Conservation (phyloP, 1,284 basidiomycete genomes). For the Phaffia rhodozyma region DNA sequence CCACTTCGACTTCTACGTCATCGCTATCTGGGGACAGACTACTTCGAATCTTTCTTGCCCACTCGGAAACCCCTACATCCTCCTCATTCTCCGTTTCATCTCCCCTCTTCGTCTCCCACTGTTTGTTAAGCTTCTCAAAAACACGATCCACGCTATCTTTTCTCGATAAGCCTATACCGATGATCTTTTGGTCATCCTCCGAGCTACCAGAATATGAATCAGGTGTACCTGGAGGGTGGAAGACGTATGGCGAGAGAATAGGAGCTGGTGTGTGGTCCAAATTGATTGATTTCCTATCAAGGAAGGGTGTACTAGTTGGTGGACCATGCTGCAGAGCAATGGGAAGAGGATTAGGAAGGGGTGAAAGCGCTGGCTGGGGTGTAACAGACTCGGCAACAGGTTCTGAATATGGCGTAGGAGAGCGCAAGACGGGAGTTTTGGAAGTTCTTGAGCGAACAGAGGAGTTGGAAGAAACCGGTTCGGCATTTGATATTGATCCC, state of each 20-base stretch:
- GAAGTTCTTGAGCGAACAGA: background rate
- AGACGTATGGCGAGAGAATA: slow-evolving; percentile 12
- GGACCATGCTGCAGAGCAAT: background rate
- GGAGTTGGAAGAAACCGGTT: too few species aligned
- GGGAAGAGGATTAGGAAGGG: background rate
- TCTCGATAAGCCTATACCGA: background rate
- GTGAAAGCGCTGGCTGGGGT: background rate
- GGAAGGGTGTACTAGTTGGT: background rate
- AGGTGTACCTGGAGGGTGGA: slow-evolving; percentile 7
- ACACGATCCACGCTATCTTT: background rate
- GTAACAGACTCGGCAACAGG: background rate
- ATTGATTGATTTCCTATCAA: too few species aligned
- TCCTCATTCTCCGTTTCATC: background rate
- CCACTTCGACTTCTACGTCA: background rate
- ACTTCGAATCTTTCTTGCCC: slow-evolving; percentile 11
- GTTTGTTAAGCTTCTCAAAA: background rate
- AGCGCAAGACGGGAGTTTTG: background rate
- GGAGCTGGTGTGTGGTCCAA: slow-evolving; percentile 10
- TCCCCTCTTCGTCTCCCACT: background rate
- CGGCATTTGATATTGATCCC: too few species aligned
- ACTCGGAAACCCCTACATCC: background rate
- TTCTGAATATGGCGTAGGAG: background rate
- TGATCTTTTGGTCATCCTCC: slow-evolving; percentile 3
- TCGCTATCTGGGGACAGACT: slow-evolving; percentile 8
- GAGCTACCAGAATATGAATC: slow-evolving; percentile 15